Conservation (phyloP, 306 rosid species). For the Glycine latifolia region DNA sequence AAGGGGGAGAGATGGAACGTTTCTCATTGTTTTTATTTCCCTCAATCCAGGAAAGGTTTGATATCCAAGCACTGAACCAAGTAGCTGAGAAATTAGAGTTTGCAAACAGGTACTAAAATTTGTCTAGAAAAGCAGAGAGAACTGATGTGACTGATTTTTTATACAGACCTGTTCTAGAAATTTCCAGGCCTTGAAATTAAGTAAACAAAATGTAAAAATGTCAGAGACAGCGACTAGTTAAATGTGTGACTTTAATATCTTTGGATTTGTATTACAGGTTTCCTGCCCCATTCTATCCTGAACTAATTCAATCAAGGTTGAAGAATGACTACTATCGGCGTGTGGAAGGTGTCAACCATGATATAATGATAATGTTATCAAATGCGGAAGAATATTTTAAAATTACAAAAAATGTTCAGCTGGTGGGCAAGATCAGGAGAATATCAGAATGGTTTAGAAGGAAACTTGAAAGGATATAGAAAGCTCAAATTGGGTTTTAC, state of each 20-base stretch:
- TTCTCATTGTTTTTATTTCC: conserved; percentile 30
- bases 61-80: conserved; percentile 62
- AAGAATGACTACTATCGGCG: conserved; percentile 73
- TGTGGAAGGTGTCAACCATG: conserved; percentile 75
- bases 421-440: conserved; percentile 51
- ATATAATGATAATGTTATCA: conserved; percentile 65
- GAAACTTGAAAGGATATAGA: conserved; percentile 68
- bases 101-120: conserved; percentile 68
- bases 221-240: neutral
- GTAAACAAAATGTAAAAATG: conserved; percentile 13
- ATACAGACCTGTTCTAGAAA: conserved; percentile 29
- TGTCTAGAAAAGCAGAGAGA: conserved; percentile 28
- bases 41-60: conserved; percentile 59
- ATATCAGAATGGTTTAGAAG: conserved; percentile 59
- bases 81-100: conserved; percentile 66
- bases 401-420: conserved; percentile 46
- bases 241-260: conserved; percentile 20
- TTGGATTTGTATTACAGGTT: conserved; percentile 63
- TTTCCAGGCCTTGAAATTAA: neutral
- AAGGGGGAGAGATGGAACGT: neutral
- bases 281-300: conserved; percentile 72
- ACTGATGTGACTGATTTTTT: neutral
- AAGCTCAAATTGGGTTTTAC: conserved; percentile 40
- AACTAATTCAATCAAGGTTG: conserved; percentile 67
- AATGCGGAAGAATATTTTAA: conserved; percentile 59